Evolutionary conservation across 139 green algal species (phyloP), one percentile per base, ranked within the genome.

Genomic region (Trebouxia sp.): DNA sequence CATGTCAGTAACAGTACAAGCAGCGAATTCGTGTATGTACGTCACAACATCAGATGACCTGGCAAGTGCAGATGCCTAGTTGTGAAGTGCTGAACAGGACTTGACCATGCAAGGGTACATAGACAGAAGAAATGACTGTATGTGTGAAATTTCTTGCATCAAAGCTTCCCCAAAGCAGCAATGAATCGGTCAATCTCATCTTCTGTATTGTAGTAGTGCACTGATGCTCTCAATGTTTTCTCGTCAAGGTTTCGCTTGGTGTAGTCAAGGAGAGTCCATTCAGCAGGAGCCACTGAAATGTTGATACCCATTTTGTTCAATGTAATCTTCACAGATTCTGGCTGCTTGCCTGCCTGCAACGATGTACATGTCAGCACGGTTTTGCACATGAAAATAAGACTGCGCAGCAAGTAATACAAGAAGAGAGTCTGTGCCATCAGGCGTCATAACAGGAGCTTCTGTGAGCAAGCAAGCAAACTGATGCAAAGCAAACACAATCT

Each of bases 121-220:
- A n/a, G n/a, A n/a, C n/a, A n/a, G n/a, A n/a, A n/a, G n/a, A n/a
- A n/a, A n/a, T n/a, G n/a, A n/a, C n/a, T n/a, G n/a, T n/a, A n/a
- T n/a, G n/a, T n/a, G n/a, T n/a, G n/a, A n/a, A n/a, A n/a, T n/a
- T n/a, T n/a, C n/a, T n/a, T n/a, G n/a, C n/a, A n/a, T n/a, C n/a
- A n/a, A n/a, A n/a, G n/a, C n/a, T n/a, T n/a, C 17, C 17, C 17
- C 65, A 91, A 65, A 32, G 83, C 87, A 5, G 17, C 51, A 8
- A 87, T 43, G 1, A 93, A 58, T 24, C 17, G 26, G 14, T 90
- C 56, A 15, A 93, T 20, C 75, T 94, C 90, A 14, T 48, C 38
- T n/a, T 88, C 79, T 9, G 55, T 87, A 76, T 94, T 95, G 83
- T 91, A 94, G 69, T 90, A 92, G 56, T 92, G 87, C 43, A 94